Conservation (phyloP, 768 basidiomycete species). For the Asterophora lycoperdoides region DNA sequence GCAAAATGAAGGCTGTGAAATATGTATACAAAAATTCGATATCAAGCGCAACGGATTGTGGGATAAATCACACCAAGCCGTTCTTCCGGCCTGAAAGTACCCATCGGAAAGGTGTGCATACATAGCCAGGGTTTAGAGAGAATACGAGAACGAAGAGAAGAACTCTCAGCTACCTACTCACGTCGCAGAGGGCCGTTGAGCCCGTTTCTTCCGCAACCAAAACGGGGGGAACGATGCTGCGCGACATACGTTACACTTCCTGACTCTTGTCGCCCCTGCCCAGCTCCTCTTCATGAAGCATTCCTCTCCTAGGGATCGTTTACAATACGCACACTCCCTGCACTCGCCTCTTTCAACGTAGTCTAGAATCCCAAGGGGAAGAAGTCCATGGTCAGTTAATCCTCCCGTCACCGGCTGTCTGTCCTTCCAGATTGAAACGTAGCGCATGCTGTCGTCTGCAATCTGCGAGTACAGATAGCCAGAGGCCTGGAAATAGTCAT, state of each 20-base stretch:
- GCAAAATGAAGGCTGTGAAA: background rate
- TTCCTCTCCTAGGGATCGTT: background rate
- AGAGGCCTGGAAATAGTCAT: background rate
- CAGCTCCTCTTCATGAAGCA: background rate
- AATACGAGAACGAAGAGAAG: too few species aligned
- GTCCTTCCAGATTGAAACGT: conserved; percentile 8
- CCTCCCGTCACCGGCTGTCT: background rate
- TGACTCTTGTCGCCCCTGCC: background rate
- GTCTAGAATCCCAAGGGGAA: conserved; percentile 3
- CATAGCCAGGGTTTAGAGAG: too few species aligned
- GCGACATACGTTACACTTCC: background rate
- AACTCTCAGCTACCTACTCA: too few species aligned
- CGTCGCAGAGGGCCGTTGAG: too few species aligned
- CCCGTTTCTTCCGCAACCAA: too few species aligned
- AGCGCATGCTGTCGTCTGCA: background rate
- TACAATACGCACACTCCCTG: background rate
- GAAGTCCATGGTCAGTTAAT: conserved; percentile 2
- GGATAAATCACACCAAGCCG: too few species aligned
- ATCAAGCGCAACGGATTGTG: too few species aligned
- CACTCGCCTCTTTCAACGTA: background rate
- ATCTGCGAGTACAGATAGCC: conserved; percentile 5
- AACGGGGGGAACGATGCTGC: background rate
- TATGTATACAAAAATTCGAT: too few species aligned
- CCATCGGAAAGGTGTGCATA: too few species aligned
- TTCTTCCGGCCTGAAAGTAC: too few species aligned